A percentile compares a stretch with the other conserved stretches of the same genome.
Evolutionary conservation across 2,329 filamentous ascomycete genomes (phyloP).

Genomic region (Lizonia empirigonia): DNA sequence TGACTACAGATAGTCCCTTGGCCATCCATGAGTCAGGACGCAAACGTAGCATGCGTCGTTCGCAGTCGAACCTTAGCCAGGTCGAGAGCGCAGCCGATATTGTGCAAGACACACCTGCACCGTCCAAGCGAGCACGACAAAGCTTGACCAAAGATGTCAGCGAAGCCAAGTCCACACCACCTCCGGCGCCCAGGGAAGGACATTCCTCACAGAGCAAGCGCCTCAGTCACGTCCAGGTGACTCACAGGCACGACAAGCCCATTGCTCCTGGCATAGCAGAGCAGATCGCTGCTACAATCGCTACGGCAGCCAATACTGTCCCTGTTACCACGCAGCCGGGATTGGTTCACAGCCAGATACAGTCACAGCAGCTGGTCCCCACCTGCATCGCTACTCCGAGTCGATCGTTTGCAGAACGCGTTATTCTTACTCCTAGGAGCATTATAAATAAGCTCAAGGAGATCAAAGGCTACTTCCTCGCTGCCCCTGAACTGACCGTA

Average conservation of each 20-base stretch:
- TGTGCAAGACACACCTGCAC: constrained; percentile 36
- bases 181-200: constrained; percentile 2
- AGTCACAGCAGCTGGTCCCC: constrained; percentile 4
- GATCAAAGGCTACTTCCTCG: constrained; percentile 62
- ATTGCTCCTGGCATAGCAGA: constrained; percentile 7
- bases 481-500: constrained; percentile 59
- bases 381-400: constrained; percentile 28
- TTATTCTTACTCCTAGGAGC: constrained; percentile 50
- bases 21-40: constrained; percentile 26
- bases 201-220: constrained; percentile 27
- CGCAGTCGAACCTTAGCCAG: constrained; percentile 38
- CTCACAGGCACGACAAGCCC: constrained; percentile 19
- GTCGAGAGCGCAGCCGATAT: constrained; percentile 34
- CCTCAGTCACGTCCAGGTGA: constrained; percentile 37
- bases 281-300: constrained; percentile 9
- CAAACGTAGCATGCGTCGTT: constrained; percentile 33
- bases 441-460: constrained; percentile 55
- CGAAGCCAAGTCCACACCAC: constrained; percentile 28
- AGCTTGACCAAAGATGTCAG: constrained; percentile 38
- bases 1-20: not conserved
- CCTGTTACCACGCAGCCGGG: constrained; percentile 13
- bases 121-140: constrained; percentile 35
- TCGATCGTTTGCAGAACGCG: constrained; percentile 41
- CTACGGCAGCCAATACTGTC: constrained; percentile 3
- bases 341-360: constrained; percentile 5